These are phyloP conservation scores for Mortierella sp. DNA, from an alignment of 371 early-diverging fungal genomes.

Conservation along the genomic window DNA sequence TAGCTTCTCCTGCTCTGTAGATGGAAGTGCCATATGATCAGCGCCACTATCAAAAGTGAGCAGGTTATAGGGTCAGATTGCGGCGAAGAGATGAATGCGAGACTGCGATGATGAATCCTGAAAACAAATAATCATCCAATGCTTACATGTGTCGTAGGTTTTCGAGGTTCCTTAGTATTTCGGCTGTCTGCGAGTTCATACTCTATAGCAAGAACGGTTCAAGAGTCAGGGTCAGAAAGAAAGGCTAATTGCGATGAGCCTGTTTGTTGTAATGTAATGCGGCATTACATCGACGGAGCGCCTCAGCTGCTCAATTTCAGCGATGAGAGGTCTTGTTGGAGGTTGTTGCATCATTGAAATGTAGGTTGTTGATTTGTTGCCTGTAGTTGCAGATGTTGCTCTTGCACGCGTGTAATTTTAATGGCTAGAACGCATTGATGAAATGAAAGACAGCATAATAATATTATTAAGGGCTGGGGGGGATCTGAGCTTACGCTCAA, in stretches of 20 bases:
- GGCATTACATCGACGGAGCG: slow-evolving; percentile 47
- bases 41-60: slow-evolving; percentile 28
- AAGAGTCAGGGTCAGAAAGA: not conserved
- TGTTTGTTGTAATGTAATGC: not conserved
- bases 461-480: too few species aligned
- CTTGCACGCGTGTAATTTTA: not conserved
- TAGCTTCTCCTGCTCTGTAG: slow-evolving; percentile 51
- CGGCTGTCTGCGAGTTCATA: slow-evolving; percentile 54
- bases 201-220: slow-evolving; percentile 21
- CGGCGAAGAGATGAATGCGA: not conserved
- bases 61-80: not conserved
- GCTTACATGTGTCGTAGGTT: slow-evolving; percentile 42
- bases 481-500: too few species aligned
- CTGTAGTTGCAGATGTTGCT: not conserved
- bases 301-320: slow-evolving; percentile 48
- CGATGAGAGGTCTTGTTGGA: slow-evolving; percentile 31
- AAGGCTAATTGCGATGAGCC: not conserved
- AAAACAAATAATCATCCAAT: not conserved
- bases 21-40: slow-evolving; percentile 47
- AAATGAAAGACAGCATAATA: not conserved
- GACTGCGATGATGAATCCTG: too few species aligned
- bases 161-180: slow-evolving; percentile 45
- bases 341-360: slow-evolving; percentile 26
- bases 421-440: not conserved
- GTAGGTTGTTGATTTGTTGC: not conserved